Base-by-base conservation (phyloP, 1,284 basidiomycete genomes). In the Naganishia cerealis region DNA sequence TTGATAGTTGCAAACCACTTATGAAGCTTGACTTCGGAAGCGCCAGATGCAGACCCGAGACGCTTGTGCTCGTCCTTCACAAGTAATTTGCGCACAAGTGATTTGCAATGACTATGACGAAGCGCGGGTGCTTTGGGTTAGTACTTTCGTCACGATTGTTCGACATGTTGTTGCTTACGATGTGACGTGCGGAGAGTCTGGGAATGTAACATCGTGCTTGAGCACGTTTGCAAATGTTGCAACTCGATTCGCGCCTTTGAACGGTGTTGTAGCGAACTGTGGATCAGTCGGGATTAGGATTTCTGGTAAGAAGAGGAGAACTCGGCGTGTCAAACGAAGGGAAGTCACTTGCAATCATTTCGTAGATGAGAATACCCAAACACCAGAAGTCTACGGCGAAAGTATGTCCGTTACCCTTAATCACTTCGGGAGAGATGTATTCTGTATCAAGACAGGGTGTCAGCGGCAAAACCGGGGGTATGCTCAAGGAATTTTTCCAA, bases 301-400 rank as follows among this genome's bases (percentile, higher is more conserved):
- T n/a, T 15, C 8, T 40, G 46, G 18, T 52, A 21, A 29, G 26
- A 18, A n/a, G 10, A 7, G 9, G 15, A 10, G 36, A 6, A 55
- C 13, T 38, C 46, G 24, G 7, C 6, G 13, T 7, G n/a, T 24
- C 2, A 9, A 24, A 50, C 16, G 9, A 7, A 50, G 46, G 52
- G 26, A 39, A 63, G 8, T 16, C 15, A 89, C 92, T 85, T 84
- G 94, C 92, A 81, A 99, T 96, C 96, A 99, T 99, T 84, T 99
- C 96, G 83, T 95, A 97, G 75, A 99, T 93, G 75, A 99, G 86
- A 75, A 99, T 99, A 48, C 96, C 96, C 61, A 97, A 84, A 40
- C 95, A 99, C 96, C 93, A 98, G 95, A 95, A 99, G 82, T 99
- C 96, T 63, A 99, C 96, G 9, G 96, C 94, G 70, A 92, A 93